Percentiles rank a stretch among this genome's conserved stretches.
These are phyloP conservation scores for Gossypium herbaceum DNA, from an alignment of 345 rosid species.

Conservation along the genomic window DNA sequence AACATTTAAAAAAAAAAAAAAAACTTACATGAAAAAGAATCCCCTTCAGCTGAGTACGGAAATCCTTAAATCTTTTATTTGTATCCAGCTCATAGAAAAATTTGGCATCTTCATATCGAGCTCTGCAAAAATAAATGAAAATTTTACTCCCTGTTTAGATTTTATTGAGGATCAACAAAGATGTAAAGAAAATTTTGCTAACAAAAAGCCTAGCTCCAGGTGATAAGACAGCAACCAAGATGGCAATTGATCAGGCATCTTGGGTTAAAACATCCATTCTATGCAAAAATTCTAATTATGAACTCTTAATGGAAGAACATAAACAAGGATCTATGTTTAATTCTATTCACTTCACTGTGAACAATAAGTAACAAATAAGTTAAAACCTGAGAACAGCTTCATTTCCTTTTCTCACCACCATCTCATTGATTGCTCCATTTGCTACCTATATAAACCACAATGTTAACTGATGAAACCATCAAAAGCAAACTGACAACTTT, in stretches of 20 bases:
- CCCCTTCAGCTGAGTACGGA: slow-evolving; percentile 72
- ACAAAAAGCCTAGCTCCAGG: not conserved
- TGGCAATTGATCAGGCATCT: not conserved
- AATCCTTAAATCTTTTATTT: slow-evolving; percentile 58
- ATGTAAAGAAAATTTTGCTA: slow-evolving; percentile 1
- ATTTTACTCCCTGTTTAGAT: slow-evolving; percentile 11
- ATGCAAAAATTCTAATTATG: not conserved
- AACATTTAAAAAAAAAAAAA: not conserved
- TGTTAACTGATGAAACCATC: not conserved
- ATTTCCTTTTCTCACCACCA: slow-evolving; percentile 81
- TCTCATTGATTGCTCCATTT: slow-evolving; percentile 80
- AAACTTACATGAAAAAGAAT: slow-evolving; percentile 92
- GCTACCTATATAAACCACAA: slow-evolving; percentile 65
- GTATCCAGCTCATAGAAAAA: slow-evolving; percentile 90
- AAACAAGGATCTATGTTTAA: not conserved
- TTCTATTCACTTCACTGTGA: not conserved
- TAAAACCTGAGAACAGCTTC: slow-evolving; percentile 98
- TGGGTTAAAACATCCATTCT: not conserved
- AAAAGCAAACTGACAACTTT: slow-evolving; percentile 14
- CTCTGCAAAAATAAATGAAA: slow-evolving; percentile 46
- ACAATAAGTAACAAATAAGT: slow-evolving; percentile 12
- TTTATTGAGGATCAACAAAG: slow-evolving; percentile 8
- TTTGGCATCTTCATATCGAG: slow-evolving; percentile 97
- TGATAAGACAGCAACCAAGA: slow-evolving; percentile 10
- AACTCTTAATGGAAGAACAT: slow-evolving; percentile 7